These are phyloP conservation scores for Xylariaceae sp. DNA, from an alignment of 2,329 filamentous ascomycete species.

Conservation along the genomic window DNA sequence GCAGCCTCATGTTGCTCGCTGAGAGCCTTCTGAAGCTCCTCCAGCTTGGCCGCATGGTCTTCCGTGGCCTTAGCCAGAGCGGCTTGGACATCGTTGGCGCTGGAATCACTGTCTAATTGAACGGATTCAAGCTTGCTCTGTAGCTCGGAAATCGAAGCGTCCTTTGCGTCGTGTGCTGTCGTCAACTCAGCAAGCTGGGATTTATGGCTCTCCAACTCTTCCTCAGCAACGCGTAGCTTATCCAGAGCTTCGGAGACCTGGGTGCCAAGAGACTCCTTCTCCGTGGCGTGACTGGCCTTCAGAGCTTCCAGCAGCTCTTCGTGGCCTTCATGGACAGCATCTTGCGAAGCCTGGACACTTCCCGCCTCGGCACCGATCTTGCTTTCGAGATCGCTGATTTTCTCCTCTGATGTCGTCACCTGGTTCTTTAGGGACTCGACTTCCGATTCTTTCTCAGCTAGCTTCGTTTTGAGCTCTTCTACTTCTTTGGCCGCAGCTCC, in stretches of 20 bases:
- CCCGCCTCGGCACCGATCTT: constrained; percentile 45
- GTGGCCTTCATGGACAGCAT: constrained; percentile 41
- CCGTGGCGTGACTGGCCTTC: constrained; percentile 49
- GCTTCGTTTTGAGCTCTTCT: constrained; percentile 59
- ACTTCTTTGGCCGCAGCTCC: constrained; percentile 52
- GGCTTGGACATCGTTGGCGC: constrained; percentile 38
- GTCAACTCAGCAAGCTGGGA: constrained; percentile 47
- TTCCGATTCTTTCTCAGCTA: constrained; percentile 56
- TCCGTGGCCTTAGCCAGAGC: constrained; percentile 39
- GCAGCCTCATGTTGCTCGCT: constrained; percentile 49
- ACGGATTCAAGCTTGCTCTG: constrained; percentile 50
- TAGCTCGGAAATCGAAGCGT: constrained; percentile 46
- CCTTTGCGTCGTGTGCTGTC: constrained; percentile 47
- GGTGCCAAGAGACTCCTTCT: constrained; percentile 45
- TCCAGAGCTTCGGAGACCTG: constrained; percentile 48
- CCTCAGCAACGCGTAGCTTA: constrained; percentile 51
- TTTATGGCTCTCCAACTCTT: constrained; percentile 50
- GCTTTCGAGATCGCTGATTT: constrained; percentile 52
- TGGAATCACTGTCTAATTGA: constrained; percentile 40
- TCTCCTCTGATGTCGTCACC: constrained; percentile 54
- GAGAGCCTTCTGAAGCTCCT: constrained; percentile 48
- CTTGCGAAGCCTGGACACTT: constrained; percentile 37
- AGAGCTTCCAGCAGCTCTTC: constrained; percentile 47
- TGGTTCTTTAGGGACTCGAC: constrained; percentile 57
- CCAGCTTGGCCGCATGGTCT: constrained; percentile 50